phyloP scores from a whole-genome alignment of 2,329 filamentous ascomycete species.

The Exophiala oligosperma region DNA sequence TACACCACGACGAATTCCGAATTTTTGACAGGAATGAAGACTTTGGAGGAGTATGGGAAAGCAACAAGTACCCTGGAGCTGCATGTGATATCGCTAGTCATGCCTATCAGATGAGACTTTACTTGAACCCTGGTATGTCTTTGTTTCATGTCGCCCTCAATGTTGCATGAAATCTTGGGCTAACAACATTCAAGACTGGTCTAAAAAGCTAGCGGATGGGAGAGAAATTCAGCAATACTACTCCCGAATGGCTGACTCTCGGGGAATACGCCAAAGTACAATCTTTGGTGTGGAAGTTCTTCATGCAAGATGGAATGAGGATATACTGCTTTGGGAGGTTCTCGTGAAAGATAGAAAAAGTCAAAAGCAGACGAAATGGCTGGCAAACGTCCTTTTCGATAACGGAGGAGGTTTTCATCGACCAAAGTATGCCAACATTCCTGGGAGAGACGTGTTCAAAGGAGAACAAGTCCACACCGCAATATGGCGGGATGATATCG shows the following conservation, averaged over 20 bases:
- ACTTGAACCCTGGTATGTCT: not conserved
- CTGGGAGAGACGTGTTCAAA: conserved; percentile 51
- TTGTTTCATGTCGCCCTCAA: not conserved
- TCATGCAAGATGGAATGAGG: not conserved
- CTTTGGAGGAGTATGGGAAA: conserved; percentile 15
- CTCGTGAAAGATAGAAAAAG: conserved; percentile 1
- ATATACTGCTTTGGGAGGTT: not conserved
- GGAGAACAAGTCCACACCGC: conserved; percentile 57
- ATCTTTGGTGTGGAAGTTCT: not conserved
- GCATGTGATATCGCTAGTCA: conserved; percentile 14
- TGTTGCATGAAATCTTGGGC: not conserved
- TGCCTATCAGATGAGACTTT: not conserved
- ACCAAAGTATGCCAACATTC: conserved; percentile 36
- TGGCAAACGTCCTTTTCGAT: conserved; percentile 1
- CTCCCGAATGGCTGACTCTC: conserved; percentile 1
- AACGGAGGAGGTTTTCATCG: not conserved
- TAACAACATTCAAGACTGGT: not conserved
- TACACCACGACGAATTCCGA: conserved; percentile 5
- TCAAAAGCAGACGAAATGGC: not conserved
- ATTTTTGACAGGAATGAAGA: conserved; percentile 11
- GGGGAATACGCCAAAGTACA: not conserved
- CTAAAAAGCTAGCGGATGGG: not conserved
- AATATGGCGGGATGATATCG: conserved; percentile 49
- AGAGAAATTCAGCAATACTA: conserved; percentile 4
- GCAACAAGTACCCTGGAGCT: conserved; percentile 13